Percentiles rank a stretch among this genome's conserved stretches.
These are phyloP conservation scores for Boletus sp. DNA, from an alignment of 1,284 basidiomycete genomes.

Conservation along the genomic window DNA sequence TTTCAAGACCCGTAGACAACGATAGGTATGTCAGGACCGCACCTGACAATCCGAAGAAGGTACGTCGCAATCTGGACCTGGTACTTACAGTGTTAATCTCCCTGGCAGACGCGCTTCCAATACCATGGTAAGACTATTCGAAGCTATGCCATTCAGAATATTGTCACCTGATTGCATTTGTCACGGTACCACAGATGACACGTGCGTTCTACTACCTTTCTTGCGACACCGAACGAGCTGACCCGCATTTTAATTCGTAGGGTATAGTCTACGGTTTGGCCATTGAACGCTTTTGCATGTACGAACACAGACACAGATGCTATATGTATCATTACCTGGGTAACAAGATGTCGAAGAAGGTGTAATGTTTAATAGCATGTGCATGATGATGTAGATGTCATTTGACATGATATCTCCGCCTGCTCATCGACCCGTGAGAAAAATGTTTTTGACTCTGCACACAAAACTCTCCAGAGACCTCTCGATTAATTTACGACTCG, in stretches of 20 bases:
- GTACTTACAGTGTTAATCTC: constrained; percentile 20
- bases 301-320: constrained; percentile 17
- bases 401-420: neutral
- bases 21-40: constrained; percentile 77
- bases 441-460: no score
- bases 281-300: constrained; percentile 25
- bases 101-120: constrained; percentile 66
- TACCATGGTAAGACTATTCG: constrained; percentile 63
- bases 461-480: no score
- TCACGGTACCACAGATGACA: constrained; percentile 41
- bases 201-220: constrained; percentile 38
- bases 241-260: constrained; percentile 14
- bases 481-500: no score
- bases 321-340: constrained; percentile 28
- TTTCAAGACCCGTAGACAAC: constrained; percentile 70
- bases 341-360: constrained; percentile 11
- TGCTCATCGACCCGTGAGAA: no score
- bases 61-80: constrained; percentile 35
- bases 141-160: neutral
- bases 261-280: constrained; percentile 25
- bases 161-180: constrained; percentile 20
- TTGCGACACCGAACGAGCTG: neutral
- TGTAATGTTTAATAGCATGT: constrained; percentile 6
- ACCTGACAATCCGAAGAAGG: constrained; percentile 90
- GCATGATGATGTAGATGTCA: neutral